Base-by-base conservation (phyloP, 805 yeast genomes). In the Martiniozyma abietophila region DNA sequence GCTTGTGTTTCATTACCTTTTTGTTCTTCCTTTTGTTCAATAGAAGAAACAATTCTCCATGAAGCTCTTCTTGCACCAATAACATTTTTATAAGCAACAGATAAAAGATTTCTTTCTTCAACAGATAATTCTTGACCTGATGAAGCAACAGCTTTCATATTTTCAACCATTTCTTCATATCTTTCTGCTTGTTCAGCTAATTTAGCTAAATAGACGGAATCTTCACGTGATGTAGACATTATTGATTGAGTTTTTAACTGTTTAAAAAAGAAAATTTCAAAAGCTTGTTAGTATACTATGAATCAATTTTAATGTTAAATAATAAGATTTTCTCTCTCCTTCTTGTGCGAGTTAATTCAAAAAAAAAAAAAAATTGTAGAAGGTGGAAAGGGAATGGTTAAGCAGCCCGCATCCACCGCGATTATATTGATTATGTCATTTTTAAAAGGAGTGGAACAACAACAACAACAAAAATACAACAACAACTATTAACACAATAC, bases 141-240 rank as follows among this genome's bases (percentile, higher is more conserved):
- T 27, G 94, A 80, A 51, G 96, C 97, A 55, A 92, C 97, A 35
- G 84, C 80, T 65, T 89, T 88, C 96, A 89, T 89, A 71, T 84
- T 85, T 64, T 85, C 95, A 53, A 89, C 97, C 96, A 84, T 86
- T 70, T 89, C 97, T 70, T 92, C 97, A 63, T 88, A 92, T 68
- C 97, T 94, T 71, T 92, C 98, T 57, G 97, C 96, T 71, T 89
- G 96, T 69, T 89, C 97, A 57, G 96, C 96, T 61, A 92, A 79
- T 62, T 92, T 89, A 64, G 97, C 97, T 59, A 92, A 77, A 67
- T 88, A 89, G 54, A 92, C 95, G 57, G 94, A 84, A 69, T 92
- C 95, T 79, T 92, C 97, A 73, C 96, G 94, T 57, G 89, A 73
- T 62, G 74, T 69, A 53, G 88, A 71, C 86, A 79, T 77, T 56